Base-by-base conservation (phyloP, 2,329 filamentous ascomycete genomes). In the Scedosporium dehoogii region DNA sequence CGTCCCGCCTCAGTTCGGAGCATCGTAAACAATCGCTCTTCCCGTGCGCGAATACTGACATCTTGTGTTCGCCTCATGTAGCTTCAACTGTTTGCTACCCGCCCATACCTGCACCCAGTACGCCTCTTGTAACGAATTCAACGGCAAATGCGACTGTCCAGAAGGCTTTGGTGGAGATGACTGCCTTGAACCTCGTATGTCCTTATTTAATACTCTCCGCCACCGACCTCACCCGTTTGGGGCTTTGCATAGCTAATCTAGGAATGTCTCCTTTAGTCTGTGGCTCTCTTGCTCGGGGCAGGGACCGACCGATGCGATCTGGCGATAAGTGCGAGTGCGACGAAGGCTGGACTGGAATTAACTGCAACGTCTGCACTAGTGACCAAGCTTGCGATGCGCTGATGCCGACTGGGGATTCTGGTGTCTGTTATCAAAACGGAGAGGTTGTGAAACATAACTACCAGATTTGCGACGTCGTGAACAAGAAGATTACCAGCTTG, bases 391-490 rank as follows among this genome's bases (percentile, higher is more conserved):
- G 94, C 71, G 85, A 94, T 72, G 87, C 90, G 41, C 79, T 99
- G 75, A 96, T 96, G 87, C 90, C 91, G 3, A 86, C 88, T 14
- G 84, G 84, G 3, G 84, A 91, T 65, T 91, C 88, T 56, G 94
- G 92, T 38, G 87, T 96, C 10, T 99, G 94, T 77, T 97, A 97
- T 73, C 88, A 90, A 70, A 88, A 93, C 68, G 93, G 93, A 56
- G 85, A 96, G 67, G 88, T 96, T 10, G 88, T 97, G 66, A 92
- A 94, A 69, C 86, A 96, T 75, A 99, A 97, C 78, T 93, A 92
- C 76, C 96, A 99, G 76, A 94, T 96, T 78, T 99, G 94, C 76
- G 91, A 96, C 74, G 94, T 99, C 67, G 97, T 92, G 62, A 99
- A 99, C 78, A 85, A 86, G 74, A 94, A 96, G 79, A 99, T 99